These are phyloP conservation scores for Lanzia echinophila DNA, from an alignment of 2,329 filamentous ascomycete genomes.

Conservation along the genomic window DNA sequence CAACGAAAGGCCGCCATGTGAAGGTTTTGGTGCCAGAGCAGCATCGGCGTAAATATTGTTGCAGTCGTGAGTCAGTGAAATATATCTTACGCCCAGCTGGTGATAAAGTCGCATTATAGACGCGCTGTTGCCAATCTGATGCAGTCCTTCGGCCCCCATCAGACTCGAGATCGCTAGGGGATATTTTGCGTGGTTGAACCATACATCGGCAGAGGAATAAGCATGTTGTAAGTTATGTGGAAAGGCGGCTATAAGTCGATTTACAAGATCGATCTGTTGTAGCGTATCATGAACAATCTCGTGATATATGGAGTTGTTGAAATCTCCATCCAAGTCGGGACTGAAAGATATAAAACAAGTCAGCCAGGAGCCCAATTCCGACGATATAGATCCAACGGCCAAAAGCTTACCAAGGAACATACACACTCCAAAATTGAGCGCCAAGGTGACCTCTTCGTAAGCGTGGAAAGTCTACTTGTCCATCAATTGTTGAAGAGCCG, in stretches of 20 bases:
- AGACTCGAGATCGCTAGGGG: slow-evolving; percentile 32
- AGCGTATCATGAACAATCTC: slow-evolving; percentile 3
- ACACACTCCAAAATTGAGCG: slow-evolving; percentile 29
- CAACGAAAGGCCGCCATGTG: background rate
- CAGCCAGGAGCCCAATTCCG: background rate
- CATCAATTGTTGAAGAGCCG: slow-evolving; percentile 8
- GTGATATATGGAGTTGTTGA: background rate
- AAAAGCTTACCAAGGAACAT: slow-evolving; percentile 16
- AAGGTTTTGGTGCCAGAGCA: background rate
- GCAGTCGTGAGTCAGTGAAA: slow-evolving; percentile 63
- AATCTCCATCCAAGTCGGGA: background rate
- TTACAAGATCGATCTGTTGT: slow-evolving; percentile 9
- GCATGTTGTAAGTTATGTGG: background rate
- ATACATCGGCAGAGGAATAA: background rate
- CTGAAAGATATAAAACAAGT: background rate
- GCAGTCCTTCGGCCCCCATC: slow-evolving; percentile 56
- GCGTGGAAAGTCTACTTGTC: background rate
- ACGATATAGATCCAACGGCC: too few relatives aligned
- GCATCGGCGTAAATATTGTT: slow-evolving; percentile 41
- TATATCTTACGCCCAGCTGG: slow-evolving; percentile 55
- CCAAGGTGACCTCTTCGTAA: slow-evolving; percentile 23
- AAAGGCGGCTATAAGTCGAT: slow-evolving; percentile 1
- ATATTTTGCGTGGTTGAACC: background rate
- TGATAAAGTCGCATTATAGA: slow-evolving; percentile 52
- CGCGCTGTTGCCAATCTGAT: slow-evolving; percentile 45